These are phyloP conservation scores for Phycomyces nitens DNA, from an alignment of 192 early-diverging fungal species.

Conservation along the genomic window DNA sequence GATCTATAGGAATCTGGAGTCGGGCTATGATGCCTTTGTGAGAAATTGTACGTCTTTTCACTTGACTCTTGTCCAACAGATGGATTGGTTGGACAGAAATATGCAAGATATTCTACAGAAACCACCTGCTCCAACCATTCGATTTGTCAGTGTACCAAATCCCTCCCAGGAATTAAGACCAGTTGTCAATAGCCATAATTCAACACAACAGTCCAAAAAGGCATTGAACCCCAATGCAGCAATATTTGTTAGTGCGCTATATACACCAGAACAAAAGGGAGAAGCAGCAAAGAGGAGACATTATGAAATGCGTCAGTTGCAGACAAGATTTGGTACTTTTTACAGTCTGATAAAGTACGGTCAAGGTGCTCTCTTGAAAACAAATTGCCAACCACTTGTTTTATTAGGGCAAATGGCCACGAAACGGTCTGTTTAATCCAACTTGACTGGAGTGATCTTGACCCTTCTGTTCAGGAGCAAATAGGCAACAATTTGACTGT, in stretches of 20 bases:
- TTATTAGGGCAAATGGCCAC: too few species aligned
- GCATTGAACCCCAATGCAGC: background rate
- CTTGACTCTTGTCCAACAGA: conserved; percentile 36
- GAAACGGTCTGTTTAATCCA: too few species aligned
- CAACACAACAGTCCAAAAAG: too few species aligned
- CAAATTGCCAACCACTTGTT: too few species aligned
- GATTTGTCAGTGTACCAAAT: conserved; percentile 15
- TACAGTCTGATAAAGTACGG: too few species aligned
- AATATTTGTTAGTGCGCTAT: background rate
- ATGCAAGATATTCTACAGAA: conserved; percentile 61
- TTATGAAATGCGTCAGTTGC: too few species aligned
- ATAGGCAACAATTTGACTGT: conserved; percentile 4
- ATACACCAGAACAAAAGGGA: too few species aligned
- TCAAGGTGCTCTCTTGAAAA: background rate
- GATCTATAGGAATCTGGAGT: conserved; percentile 47
- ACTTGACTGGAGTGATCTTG: background rate
- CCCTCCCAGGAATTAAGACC: background rate
- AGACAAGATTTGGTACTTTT: too few species aligned
- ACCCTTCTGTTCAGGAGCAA: conserved; percentile 10
- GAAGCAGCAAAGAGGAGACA: too few species aligned
- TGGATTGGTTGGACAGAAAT: conserved; percentile 61
- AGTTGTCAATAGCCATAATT: too few species aligned
- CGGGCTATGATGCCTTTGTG: conserved; percentile 49
- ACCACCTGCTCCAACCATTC: conserved; percentile 41
- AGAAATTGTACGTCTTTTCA: background rate